Evolutionary conservation across 176 grass and related monocot genomes (phyloP).

Genomic region (Aegilops speltoides): DNA sequence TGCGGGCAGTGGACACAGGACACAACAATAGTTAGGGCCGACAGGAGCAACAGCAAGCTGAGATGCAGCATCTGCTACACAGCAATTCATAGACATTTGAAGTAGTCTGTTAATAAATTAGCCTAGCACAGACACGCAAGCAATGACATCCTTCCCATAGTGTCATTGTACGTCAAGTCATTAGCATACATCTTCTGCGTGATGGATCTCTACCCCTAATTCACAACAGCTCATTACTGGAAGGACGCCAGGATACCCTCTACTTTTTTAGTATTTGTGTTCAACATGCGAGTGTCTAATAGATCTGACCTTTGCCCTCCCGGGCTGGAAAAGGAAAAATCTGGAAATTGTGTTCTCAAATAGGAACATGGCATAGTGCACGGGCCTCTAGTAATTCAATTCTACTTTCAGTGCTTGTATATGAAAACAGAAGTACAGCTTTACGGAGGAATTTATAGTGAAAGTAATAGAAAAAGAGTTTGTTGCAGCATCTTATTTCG

Average conservation of each 20-base stretch:
- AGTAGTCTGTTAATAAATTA: background rate
- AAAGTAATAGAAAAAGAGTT: background rate
- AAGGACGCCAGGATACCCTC: background rate
- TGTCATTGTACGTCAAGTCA: background rate
- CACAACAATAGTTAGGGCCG: background rate
- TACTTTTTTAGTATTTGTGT: slow-evolving; percentile 11
- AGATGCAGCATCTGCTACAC: background rate
- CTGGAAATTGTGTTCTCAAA: background rate
- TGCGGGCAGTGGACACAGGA: background rate
- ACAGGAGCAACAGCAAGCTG: background rate
- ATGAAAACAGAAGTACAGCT: background rate
- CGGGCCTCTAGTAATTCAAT: background rate
- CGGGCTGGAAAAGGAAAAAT: background rate
- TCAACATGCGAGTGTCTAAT: background rate
- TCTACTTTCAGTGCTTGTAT: background rate
- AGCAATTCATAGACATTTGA: background rate
- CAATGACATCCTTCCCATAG: background rate
- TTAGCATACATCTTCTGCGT: background rate
- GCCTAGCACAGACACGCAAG: background rate
- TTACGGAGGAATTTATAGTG: background rate
- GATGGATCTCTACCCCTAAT: background rate
- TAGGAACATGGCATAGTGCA: background rate
- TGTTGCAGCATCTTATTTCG: background rate
- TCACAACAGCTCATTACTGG: background rate
- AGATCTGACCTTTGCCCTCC: background rate